These are phyloP conservation scores for Penicillium crystallinum DNA, from an alignment of 495 filamentous ascomycete species.

Conservation along the genomic window DNA sequence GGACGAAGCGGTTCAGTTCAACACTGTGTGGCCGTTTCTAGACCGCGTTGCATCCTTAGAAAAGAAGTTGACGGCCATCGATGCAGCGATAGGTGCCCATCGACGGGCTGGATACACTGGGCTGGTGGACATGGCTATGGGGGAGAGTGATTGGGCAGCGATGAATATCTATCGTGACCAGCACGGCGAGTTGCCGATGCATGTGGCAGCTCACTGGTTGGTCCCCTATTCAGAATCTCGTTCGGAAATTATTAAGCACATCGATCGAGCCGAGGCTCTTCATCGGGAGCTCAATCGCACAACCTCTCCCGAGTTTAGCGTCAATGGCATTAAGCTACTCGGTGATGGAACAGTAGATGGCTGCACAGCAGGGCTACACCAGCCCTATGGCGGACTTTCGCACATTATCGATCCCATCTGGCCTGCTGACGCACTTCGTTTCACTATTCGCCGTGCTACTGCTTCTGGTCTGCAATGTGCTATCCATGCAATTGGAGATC, in stretches of 20 bases:
- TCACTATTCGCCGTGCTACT: conserved; percentile 8
- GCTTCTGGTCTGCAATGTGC: conserved; percentile 53
- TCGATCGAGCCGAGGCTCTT: conserved; percentile 50
- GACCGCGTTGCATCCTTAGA: conserved; percentile 45
- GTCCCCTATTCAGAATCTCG: conserved; percentile 41
- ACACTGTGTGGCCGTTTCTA: conserved; percentile 56
- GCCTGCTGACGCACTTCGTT: not conserved
- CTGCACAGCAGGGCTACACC: conserved; percentile 52
- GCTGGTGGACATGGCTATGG: conserved; percentile 58
- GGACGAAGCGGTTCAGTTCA: conserved; percentile 51
- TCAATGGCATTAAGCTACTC: conserved; percentile 56
- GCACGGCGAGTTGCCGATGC: conserved; percentile 31
- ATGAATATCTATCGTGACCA: conserved; percentile 36
- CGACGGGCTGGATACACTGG: conserved; percentile 35
- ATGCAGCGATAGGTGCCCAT: conserved; percentile 9
- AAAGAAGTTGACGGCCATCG: conserved; percentile 44
- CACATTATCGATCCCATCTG: conserved; percentile 8
- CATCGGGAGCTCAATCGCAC: conserved; percentile 34
- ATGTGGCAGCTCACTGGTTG: conserved; percentile 55
- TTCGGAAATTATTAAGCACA: conserved; percentile 40
- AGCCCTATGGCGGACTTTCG: conserved; percentile 40
- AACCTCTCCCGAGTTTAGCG: conserved; percentile 43
- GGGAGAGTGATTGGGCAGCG: conserved; percentile 50
- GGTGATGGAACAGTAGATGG: conserved; percentile 56
- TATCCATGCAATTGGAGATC: conserved; percentile 60